These are phyloP conservation scores for Gossypium gossypioides DNA, from an alignment of 441 rosid species.

Conservation along the genomic window DNA sequence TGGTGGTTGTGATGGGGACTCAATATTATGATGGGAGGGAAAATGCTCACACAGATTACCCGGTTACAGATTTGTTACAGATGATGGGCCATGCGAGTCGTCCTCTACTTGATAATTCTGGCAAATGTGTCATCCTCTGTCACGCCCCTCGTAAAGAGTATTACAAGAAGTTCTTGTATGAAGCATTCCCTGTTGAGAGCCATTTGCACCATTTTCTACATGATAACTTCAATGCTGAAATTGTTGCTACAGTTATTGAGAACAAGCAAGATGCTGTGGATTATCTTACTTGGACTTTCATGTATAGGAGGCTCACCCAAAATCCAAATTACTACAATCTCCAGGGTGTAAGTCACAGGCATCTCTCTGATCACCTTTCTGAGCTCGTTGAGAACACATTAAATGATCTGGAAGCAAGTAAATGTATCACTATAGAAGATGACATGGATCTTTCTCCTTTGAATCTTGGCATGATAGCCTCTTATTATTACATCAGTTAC, in stretches of 20 bases:
- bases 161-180: slow-evolving; percentile 78
- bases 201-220: slow-evolving; percentile 84
- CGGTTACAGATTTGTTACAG: slow-evolving; percentile 79
- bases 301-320: slow-evolving; percentile 76
- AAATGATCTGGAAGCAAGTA: slow-evolving; percentile 72
- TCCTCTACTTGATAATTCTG: slow-evolving; percentile 74
- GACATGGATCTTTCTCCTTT: slow-evolving; percentile 63
- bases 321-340: slow-evolving; percentile 95
- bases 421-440: slow-evolving; percentile 65
- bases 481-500: slow-evolving; percentile 75
- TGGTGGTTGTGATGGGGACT: slow-evolving; percentile 92
- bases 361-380: slow-evolving; percentile 94
- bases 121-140: slow-evolving; percentile 85
- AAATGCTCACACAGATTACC: slow-evolving; percentile 73
- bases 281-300: slow-evolving; percentile 75
- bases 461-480: slow-evolving; percentile 86
- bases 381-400: slow-evolving; percentile 84
- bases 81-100: slow-evolving; percentile 99
- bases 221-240: slow-evolving; percentile 79
- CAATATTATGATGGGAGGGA: slow-evolving; percentile 84
- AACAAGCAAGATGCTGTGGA: slow-evolving; percentile 99
- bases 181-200: slow-evolving; percentile 90
- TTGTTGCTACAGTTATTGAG: slow-evolving; percentile 70
- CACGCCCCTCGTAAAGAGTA: slow-evolving; percentile 85
- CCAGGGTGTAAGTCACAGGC: slow-evolving; percentile 85